Base-by-base conservation (phyloP, 2,329 filamentous ascomycete species). In the Diplodia corticola region DNA sequence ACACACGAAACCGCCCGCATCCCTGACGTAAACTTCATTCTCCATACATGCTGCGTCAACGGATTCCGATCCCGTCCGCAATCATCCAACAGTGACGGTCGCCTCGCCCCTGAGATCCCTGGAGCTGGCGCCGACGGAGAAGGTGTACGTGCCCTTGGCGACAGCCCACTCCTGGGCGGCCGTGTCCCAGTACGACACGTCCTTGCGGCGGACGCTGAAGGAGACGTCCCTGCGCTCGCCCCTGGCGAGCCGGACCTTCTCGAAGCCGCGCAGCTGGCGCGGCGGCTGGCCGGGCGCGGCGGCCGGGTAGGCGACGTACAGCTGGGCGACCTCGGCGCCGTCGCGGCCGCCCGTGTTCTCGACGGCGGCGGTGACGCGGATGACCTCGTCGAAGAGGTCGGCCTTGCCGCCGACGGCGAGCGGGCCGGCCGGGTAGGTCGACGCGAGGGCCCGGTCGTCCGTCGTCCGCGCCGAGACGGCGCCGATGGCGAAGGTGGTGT, bases 391-490 rank as follows among this genome's bases (percentile, higher is more conserved):
- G 20, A 49, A 67, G 15, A 67, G 59, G 30, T 64, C 50, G 2
- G 49, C 5, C 30, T 50, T 59, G 40, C 63, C 63, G 28, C 63
- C 63, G 20, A 65, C 44, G 40, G 40, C 63, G 6, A 59, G 40
- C 30, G 60, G 44, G 24, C 51, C 61, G 70, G 73, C 17, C 69
- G 64, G 40, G 73, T 71, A 5, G 70, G 35, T 30, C 49, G 30
- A 40, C 6, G 20, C 40, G 20, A 37, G 33, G 5, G 63, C 46
- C 26, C 1, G 3, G 4, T 35, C 61, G 51, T 50, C 46, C 2
- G 48, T 54, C 15, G 33, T 53, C 33, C 35, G 30, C 1, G 85
- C 77, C 2, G 73, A 76, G 37, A 65, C 49, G 26, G 55, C 49
- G 22, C 48, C 24, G 53, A 59, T 61, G n/a, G 12, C 26, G 53